Evolutionary conservation across 1,139 yeast genomes (phyloP), one percentile per base, ranked within the genome.

Genomic region (Hanseniaspora gamundiae): DNA sequence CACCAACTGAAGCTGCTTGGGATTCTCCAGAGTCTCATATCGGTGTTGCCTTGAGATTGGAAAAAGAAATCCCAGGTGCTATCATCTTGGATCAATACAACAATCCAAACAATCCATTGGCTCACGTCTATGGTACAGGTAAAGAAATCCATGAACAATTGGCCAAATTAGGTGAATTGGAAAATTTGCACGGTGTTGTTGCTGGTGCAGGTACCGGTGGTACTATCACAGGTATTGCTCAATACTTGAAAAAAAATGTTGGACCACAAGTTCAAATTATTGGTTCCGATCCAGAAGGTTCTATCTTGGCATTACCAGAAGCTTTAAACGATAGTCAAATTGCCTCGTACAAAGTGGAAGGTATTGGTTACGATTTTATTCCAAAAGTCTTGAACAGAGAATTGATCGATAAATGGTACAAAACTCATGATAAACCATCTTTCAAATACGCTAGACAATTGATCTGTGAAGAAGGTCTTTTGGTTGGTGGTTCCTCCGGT

Each of bases 171-270:
- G 46, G 51, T 19, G 74, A 87, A 36, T 68, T 74, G 36, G 87
- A 91, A 41, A 73, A 79, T 52, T 70, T 85, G 47, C 77, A 78
- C 48, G 86, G 80, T 52, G 69, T 85, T 43, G 83, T 85, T 47
- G 94, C 94, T 39, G 94, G 95, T 62, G 94, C 94, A 8, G 94
- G 94, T 65, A 84, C 94, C 48, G 94, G 88, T 28, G 88, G 88
- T 28, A 91, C 98, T 2, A 85, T 88, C 40, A 71, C 95, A 4
- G 94, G 94, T 67, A 80, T 82, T 55, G 76, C 93, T 43, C 73
- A 71, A 55, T 85, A 80, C 57, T 71, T 85, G 60, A 83, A 83
- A 66, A 85, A 78, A 61, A 74, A 82, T 64, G 44, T 44, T 26
- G 74, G 82, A 63, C 65, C 78, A 31, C 64, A 74, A 28, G 67